Conservation (phyloP, 352 stramenopile genomes). For the Phytopythium helicoides region DNA sequence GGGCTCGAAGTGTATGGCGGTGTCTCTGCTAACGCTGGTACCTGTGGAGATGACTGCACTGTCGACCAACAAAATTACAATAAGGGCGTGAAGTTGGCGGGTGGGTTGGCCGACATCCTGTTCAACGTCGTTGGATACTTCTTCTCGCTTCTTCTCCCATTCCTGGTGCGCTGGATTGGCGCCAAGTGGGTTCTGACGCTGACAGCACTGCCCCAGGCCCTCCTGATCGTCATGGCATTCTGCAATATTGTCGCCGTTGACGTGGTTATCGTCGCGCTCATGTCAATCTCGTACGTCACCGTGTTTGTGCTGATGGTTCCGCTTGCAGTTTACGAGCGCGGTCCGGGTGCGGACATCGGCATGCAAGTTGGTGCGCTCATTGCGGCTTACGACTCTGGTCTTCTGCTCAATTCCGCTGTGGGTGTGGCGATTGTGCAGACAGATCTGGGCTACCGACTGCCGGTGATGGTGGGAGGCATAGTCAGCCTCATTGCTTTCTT, state of each 20-base stretch:
- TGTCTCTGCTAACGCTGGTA: constrained; percentile 11
- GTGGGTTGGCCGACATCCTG: constrained; percentile 24
- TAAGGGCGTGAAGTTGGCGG: constrained; percentile 30
- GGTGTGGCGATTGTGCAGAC: constrained; percentile 30
- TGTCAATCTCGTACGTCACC: constrained; percentile 22
- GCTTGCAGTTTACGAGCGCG: constrained; percentile 24
- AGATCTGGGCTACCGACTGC: constrained; percentile 30
- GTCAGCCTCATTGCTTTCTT: constrained; percentile 31
- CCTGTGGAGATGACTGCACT: constrained; percentile 13
- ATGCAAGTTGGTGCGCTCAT: constrained; percentile 43
- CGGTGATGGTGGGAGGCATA: constrained; percentile 35
- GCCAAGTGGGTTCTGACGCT: constrained; percentile 21
- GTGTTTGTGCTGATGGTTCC: constrained; percentile 31
- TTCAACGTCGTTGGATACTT: constrained; percentile 39
- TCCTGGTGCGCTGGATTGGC: constrained; percentile 29
- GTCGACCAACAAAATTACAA: constrained; percentile 24
- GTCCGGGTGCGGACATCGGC: constrained; percentile 20
- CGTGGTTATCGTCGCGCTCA: constrained; percentile 19
- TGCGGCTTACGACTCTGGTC: constrained; percentile 36
- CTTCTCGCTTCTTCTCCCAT: constrained; percentile 24
- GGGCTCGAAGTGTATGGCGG: constrained; percentile 20
- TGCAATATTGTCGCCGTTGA: constrained; percentile 13
- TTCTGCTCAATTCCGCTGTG: constrained; percentile 41
- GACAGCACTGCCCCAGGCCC: constrained; percentile 19
- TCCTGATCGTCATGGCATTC: constrained; percentile 30